phyloP scores from a whole-genome alignment of 129 eudicot species.

The Ambrosia artemisiifolia region DNA sequence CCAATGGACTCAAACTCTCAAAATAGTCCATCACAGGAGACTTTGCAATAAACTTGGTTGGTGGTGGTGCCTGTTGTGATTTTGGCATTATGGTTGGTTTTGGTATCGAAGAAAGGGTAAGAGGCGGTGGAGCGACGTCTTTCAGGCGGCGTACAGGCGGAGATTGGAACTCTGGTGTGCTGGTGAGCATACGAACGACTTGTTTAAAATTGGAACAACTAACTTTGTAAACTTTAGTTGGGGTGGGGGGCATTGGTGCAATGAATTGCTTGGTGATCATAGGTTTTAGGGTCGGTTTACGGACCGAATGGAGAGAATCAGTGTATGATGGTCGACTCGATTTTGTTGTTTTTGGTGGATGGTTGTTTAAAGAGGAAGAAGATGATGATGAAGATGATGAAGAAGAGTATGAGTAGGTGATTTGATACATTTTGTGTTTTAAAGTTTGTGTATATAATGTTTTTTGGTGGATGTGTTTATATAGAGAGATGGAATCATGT shows the following conservation, averaged over 20 bases:
- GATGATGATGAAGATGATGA: conserved; percentile 30
- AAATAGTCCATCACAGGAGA: conserved; percentile 22
- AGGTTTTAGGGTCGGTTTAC: conserved; percentile 35
- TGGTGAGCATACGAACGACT: conserved; percentile 67
- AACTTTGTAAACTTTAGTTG: conserved; percentile 59
- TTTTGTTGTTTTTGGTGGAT: conserved; percentile 17
- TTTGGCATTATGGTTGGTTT: conserved; percentile 15
- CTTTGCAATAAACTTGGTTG: conserved; percentile 12
- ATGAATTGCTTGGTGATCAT: conserved; percentile 45
- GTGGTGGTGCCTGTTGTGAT: not conserved
- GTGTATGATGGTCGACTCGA: conserved; percentile 20
- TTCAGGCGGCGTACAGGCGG: conserved; percentile 32
- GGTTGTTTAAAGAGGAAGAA: conserved; percentile 15
- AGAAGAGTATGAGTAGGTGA: conserved; percentile 20
- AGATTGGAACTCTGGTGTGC: conserved; percentile 38
- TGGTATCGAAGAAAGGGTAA: conserved; percentile 28
- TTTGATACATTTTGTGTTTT: conserved; percentile 17
- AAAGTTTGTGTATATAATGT: not conserved
- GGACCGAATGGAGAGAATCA: conserved; percentile 41
- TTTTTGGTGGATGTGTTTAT: not conserved
- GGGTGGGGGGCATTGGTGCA: conserved; percentile 64
- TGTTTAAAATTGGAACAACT: conserved; percentile 49
- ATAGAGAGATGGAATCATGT: not conserved
- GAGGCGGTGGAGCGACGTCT: conserved; percentile 57
- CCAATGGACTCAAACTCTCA: conserved; percentile 30